A percentile compares a stretch with the other conserved stretches of the same genome.
phyloP scores from a whole-genome alignment of 129 eudicot species.

The Pseudognaphalium luteoalbum region DNA sequence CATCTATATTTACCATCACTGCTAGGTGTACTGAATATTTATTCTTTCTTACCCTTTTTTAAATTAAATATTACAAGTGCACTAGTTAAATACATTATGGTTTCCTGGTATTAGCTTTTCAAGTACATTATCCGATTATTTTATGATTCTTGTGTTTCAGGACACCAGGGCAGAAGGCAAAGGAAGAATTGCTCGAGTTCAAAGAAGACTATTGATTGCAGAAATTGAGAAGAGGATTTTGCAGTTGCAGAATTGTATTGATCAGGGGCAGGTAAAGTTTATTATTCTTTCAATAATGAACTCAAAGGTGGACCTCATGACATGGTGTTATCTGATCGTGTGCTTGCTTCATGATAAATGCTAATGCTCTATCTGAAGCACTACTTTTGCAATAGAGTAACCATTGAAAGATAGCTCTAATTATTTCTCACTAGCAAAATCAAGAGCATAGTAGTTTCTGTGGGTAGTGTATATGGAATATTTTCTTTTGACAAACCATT shows the following conservation, averaged over 20 bases:
- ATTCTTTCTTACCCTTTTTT: not conserved
- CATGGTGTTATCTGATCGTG: constrained; percentile 11
- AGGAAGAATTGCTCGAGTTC: constrained; percentile 89
- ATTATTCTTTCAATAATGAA: not conserved
- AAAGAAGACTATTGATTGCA: constrained; percentile 78
- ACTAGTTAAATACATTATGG: not conserved
- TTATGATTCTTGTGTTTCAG: constrained; percentile 41
- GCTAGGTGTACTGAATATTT: not conserved
- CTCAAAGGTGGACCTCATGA: not conserved
- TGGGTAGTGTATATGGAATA: not conserved
- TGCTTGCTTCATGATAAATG: not conserved
- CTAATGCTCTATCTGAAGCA: too few relatives aligned
- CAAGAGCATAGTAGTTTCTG: too few relatives aligned
- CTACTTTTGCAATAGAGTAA: too few relatives aligned
- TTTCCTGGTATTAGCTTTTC: not conserved
- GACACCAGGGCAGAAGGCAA: constrained; percentile 94
- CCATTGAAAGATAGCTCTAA: too few relatives aligned
- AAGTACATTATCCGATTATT: not conserved
- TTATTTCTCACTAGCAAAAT: not conserved
- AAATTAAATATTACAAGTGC: not conserved
- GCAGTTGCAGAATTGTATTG: constrained; percentile 64
- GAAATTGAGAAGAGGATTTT: constrained; percentile 83
- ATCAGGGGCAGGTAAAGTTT: constrained; percentile 66
- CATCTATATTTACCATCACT: not conserved
- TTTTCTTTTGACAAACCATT: not conserved